Evolutionary conservation across 139 green algal species (phyloP), one percentile per base, ranked within the genome.

Genomic region (Gonium pectorale): DNA sequence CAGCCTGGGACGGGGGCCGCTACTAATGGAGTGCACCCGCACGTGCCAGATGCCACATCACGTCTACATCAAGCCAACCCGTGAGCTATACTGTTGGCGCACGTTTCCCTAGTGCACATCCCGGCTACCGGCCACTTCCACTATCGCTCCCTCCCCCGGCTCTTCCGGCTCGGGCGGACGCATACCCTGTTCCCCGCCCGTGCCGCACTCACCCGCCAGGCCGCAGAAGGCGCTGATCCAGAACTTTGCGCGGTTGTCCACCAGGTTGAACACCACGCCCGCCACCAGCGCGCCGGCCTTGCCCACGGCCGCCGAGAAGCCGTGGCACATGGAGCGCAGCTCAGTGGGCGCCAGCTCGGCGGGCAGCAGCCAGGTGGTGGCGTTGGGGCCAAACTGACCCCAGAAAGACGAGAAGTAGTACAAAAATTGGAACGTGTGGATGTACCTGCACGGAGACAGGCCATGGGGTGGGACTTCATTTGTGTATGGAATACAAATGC

Each of bases 401-500:
- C 90, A 97, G 90, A 96, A 97, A 29, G 79, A 92, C 24, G 79
- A 91, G 49, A 96, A 91, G 88, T 95, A 97, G 88, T 97, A 97
- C 1, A 97, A 81, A 40, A 93, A 92, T 85, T 96, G 93, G 80
- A 96, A 95, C 21, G 86, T 64, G 49, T 82, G 69, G 29, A 91
- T 69, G 51, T 67, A 80, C 38, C 63, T 35, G n/a, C n/a, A 63
- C 24, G 5, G 22, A 26, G 49, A 69, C 24, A n/a, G n/a, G n/a
- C n/a, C n/a, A n/a, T 21, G 22, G 70, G n/a, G 70, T 22, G 24
- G 38, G 24, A 66, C 7, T 41, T n/a, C 40, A 66, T 62, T 40
- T 31, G 43, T 51, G 33, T n/a, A n/a, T n/a, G n/a, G n/a, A n/a
- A n/a, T n/a, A n/a, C n/a, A n/a, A n/a, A n/a, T n/a, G n/a, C n/a